Evolutionary conservation across 192 early-diverging fungal genomes (phyloP).

Genomic region (Backusella macrospora): DNA sequence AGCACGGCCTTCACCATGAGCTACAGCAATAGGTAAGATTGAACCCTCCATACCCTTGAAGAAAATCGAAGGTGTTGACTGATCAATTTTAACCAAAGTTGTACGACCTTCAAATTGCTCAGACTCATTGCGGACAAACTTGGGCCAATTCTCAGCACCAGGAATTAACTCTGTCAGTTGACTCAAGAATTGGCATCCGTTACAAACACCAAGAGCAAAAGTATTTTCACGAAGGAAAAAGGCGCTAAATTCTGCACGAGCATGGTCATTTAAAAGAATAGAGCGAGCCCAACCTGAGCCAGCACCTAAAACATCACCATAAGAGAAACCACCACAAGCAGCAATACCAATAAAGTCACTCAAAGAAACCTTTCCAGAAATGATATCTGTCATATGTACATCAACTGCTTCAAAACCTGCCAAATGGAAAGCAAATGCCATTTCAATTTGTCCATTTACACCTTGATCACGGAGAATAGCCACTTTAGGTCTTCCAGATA

Average conservation of each 20-base stretch:
- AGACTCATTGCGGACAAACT: slow-evolving; percentile 89
- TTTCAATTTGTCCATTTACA: slow-evolving; percentile 93
- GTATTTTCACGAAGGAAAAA: slow-evolving; percentile 91
- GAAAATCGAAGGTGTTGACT: slow-evolving; percentile 66
- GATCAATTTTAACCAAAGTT: slow-evolving; percentile 69
- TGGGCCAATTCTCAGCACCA: slow-evolving; percentile 86
- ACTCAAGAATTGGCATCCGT: slow-evolving; percentile 97
- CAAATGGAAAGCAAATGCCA: slow-evolving; percentile 91
- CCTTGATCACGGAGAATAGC: slow-evolving; percentile 98
- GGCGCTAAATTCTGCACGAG: slow-evolving; percentile 69
- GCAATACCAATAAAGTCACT: slow-evolving; percentile 84
- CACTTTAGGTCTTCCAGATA: slow-evolving; percentile 70
- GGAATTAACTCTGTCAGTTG: slow-evolving; percentile 87
- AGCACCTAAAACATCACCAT: slow-evolving; percentile 99
- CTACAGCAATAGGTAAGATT: slow-evolving; percentile 89
- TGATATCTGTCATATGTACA: slow-evolving; percentile 98
- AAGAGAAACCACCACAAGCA: slow-evolving; percentile 96
- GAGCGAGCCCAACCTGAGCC: slow-evolving; percentile 97
- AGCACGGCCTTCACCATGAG: slow-evolving; percentile 97
- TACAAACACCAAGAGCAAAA: slow-evolving; percentile 97
- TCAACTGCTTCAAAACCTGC: slow-evolving; percentile 96
- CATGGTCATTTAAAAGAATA: slow-evolving; percentile 73
- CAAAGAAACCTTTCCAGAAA: slow-evolving; percentile 65
- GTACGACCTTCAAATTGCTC: slow-evolving; percentile 97
- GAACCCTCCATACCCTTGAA: slow-evolving; percentile 92